A percentile compares a stretch with the other conserved stretches of the same genome.
Conservation (phyloP, 805 yeast species). For the Spathaspora girioi region DNA sequence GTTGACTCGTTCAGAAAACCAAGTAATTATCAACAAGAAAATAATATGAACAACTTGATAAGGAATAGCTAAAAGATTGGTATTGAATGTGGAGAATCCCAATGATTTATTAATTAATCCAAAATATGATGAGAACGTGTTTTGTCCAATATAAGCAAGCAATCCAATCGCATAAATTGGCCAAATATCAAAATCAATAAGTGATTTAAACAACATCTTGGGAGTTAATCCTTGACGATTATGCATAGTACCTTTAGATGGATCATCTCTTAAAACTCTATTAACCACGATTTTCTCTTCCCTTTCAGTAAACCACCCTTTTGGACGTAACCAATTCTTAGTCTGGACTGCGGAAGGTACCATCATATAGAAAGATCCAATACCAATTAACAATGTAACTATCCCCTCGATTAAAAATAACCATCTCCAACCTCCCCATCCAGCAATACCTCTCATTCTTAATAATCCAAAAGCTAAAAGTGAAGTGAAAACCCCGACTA, state of each 20-base stretch:
- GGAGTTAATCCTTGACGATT: conserved; percentile 51
- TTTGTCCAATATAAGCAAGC: conserved; percentile 17
- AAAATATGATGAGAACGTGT: conserved; percentile 13
- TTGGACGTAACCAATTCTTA: conserved; percentile 39
- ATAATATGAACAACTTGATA: conserved; percentile 28
- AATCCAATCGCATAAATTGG: conserved; percentile 42
- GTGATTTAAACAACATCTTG: conserved; percentile 34
- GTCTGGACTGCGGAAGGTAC: conserved; percentile 52
- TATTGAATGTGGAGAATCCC: conserved; percentile 20
- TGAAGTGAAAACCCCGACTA: conserved; percentile 9
- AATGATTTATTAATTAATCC: conserved; percentile 12
- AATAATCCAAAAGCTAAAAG: conserved; percentile 50
- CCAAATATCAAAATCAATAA: conserved; percentile 51
- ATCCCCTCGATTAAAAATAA: conserved; percentile 58
- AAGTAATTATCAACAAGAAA: conserved; percentile 31
- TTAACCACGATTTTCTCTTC: conserved; percentile 57
- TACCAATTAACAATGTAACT: conserved; percentile 49
- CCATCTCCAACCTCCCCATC: conserved; percentile 58
- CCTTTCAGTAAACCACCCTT: conserved; percentile 46
- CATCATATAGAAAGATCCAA: conserved; percentile 42
- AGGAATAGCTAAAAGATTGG: conserved; percentile 23
- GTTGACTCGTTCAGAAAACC: conserved; percentile 30
- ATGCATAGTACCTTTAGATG: conserved; percentile 57
- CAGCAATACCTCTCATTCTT: conserved; percentile 42
- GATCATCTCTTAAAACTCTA: conserved; percentile 58